Conservation (phyloP, 1,139 yeast species). For the Arxiozyma telluris region DNA sequence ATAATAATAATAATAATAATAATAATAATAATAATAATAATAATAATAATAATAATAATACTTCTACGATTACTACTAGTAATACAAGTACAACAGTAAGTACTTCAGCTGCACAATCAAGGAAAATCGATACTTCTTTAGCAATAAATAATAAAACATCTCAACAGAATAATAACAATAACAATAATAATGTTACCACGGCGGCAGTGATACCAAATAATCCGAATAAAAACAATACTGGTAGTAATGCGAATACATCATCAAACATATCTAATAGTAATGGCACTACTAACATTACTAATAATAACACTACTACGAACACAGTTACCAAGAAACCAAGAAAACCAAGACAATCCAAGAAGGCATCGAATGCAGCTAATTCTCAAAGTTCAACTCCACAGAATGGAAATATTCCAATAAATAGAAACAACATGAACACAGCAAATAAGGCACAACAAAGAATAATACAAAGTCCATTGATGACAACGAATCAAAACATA, state of each 20-base stretch:
- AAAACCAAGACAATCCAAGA: conserved; percentile 26
- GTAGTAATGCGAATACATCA: conserved; percentile 12
- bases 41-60: not conserved
- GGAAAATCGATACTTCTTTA: not conserved
- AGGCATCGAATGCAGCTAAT: conserved; percentile 17
- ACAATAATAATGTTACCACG: conserved; percentile 11
- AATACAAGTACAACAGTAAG: not conserved
- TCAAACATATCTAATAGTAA: conserved; percentile 8
- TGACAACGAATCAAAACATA: not conserved
- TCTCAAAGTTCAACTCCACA: conserved; percentile 6
- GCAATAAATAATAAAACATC: not conserved
- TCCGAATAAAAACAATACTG: conserved; percentile 21
- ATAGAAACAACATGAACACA: not conserved
- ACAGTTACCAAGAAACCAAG: conserved; percentile 23
- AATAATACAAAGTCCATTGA: not conserved
- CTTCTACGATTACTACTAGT: not conserved
- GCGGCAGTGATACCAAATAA: conserved; percentile 10
- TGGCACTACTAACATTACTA: conserved; percentile 6
- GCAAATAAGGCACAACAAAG: not conserved
- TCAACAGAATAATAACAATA: not conserved
- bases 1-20: no score
- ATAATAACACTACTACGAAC: conserved; percentile 7
- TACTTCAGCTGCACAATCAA: not conserved
- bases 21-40: no score
- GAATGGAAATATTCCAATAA: not conserved